Evolutionary conservation across 176 grass and related monocot genomes (phyloP), one percentile per base, ranked within the genome.

Genomic region (Saccharum spontaneum): DNA sequence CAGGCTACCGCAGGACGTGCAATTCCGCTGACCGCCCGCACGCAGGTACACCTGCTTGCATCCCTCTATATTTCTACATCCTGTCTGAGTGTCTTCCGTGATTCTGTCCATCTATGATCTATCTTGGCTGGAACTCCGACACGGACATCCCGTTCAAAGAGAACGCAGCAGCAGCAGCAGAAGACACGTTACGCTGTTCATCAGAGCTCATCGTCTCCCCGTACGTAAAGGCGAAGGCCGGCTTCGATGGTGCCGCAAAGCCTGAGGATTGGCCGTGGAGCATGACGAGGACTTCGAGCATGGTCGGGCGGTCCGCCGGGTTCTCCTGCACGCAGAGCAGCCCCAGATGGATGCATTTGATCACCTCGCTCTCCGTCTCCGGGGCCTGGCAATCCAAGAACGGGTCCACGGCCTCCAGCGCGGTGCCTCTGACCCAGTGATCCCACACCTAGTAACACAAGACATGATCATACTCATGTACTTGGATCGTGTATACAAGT

Each of bases 271-370:
- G 7, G 36, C 66, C 37, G 8, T 80, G 57, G 3, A 90, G 72
- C 88, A 90, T 82, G 6, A 86, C 14, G 20, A 82, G 40, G 41
- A 90, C 49, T 6, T 55, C 67, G 9, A 80, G 22, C 71, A 86
- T 86, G 22, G 49, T 63, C 0, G 77, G 77, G 8, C 88, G 22
- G 33, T 77, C 60, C 9, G 62, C 48, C 41, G 77, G 82, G 49
- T 85, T 84, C 73, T 76, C 83, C 13, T 82, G 83, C 44, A 82
- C 64, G 73, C 71, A 86, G 41, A 90, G 83, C 8, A 82, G 31
- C 16, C 83, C 90, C 3, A 86, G 43, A 5, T 92, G 82, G 38
- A 86, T 8, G 60, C 83, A 86, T 62, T 40, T 92, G 20, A 92
- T 45, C 59, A 82, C 1, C 74, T 92, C 83, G 1, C 22, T 40